Percentiles rank a stretch among this genome's conserved stretches.
Evolutionary conservation across 2,329 filamentous ascomycete genomes (phyloP).

Genomic region (Xylariaceae sp.): DNA sequence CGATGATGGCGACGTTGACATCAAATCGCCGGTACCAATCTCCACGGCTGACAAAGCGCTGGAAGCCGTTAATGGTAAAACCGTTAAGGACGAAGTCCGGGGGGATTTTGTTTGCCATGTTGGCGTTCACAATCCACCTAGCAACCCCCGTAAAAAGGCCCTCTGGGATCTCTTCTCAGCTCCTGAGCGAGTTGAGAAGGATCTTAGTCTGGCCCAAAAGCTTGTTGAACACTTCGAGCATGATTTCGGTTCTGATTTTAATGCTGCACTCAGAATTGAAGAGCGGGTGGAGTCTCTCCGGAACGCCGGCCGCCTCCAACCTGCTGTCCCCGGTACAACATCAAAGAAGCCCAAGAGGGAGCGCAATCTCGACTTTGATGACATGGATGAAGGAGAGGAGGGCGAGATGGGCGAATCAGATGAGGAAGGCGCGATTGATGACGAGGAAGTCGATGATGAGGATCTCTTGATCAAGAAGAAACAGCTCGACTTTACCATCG

Average conservation of each 20-base stretch:
- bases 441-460: conserved; percentile 78
- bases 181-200: conserved; percentile 87
- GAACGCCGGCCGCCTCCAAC: conserved; percentile 71
- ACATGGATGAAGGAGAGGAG: conserved; percentile 60
- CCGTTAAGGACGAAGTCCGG: conserved; percentile 86
- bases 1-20: conserved; percentile 56
- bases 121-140: conserved; percentile 87
- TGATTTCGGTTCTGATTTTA: conserved; percentile 73
- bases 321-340: conserved; percentile 48
- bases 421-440: conserved; percentile 73
- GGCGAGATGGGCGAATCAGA: conserved; percentile 72
- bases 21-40: conserved; percentile 44
- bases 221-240: conserved; percentile 81
- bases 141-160: conserved; percentile 85
- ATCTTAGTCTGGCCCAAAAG: conserved; percentile 77
- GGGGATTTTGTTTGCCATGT: conserved; percentile 98
- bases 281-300: conserved; percentile 80
- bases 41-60: conserved; percentile 80
- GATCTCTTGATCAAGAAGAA: conserved; percentile 92
- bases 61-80: conserved; percentile 95
- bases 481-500: conserved; percentile 89
- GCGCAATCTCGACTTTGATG: conserved; percentile 56
- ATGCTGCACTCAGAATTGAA: conserved; percentile 77
- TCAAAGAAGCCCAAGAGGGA: conserved; percentile 58
- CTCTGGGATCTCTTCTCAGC: conserved; percentile 95